Base-by-base conservation (phyloP, 257 asterid species). In the Nicotiana noctiflora region DNA sequence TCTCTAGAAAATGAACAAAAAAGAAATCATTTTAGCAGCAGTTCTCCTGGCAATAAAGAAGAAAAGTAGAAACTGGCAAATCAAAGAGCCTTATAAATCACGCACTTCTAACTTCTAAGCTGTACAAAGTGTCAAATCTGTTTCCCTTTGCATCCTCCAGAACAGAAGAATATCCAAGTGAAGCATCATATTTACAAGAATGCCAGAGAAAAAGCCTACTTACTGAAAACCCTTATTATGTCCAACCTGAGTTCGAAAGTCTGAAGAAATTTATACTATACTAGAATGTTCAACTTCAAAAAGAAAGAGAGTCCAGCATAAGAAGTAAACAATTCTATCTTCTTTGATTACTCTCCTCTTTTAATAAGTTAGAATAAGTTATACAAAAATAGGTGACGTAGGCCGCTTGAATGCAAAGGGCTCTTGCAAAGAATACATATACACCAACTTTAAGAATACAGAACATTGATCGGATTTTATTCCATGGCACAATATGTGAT, bases 1-100 rank as follows among this genome's bases (percentile, higher is more conserved):
- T 91, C 89, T 78, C 99, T 95, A 76, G 61, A 74, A 74, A 44
- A 70, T 70, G 23, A 19, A 80, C 76, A 79, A 53, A 37, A 65
- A 62, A 70, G 80, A 82, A 76, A 72, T 40, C 29, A 62, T 8
- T 23, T 67, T 14, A 25, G 51, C 44, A 34, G 76, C 23, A 78
- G 46, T 40, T 40, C 46, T 70, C 57, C 59, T 21, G 77, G 44
- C 37, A 44, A 70, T 53, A 70, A 70, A 70, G 78, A 29, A 46
- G 55, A 37, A 51, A 83, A 46, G 61, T 27, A 72, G 61, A 9
- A 23, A 52, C 2, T 5, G 60, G 61, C 60, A 74, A 29, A 29
- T 19, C 37, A 72, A 46, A 23, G 34, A 72, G 13, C 77, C 46
- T 40, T 40, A 74, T 49, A 74, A 74, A 18, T 13, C 78, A 23